A percentile compares a stretch with the other conserved stretches of the same genome.
phyloP scores from a whole-genome alignment of 2,329 filamentous ascomycete genomes.

The Penicillium oxalicum region DNA sequence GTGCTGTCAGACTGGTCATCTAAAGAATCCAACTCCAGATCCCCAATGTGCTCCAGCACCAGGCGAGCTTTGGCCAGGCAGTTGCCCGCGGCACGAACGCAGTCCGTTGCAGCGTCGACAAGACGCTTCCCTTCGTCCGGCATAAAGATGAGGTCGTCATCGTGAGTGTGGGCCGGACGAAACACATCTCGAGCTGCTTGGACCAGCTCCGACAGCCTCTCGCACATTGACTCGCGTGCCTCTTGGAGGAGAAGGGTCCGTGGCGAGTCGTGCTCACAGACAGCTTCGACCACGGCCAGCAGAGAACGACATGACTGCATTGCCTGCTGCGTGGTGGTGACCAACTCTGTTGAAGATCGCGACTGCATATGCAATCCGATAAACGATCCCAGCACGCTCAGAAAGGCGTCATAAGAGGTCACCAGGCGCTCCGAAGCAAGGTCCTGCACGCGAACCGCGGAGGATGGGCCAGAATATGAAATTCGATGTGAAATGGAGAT shows the following conservation, averaged over 20 bases:
- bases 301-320: conserved; percentile 75
- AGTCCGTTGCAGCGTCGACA: conserved; percentile 73
- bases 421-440: conserved; percentile 79
- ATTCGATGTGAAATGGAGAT: conserved; percentile 63
- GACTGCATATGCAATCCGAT: conserved; percentile 91
- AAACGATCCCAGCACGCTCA: conserved; percentile 87
- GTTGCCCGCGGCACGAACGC: conserved; percentile 83
- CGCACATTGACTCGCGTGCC: conserved; percentile 70
- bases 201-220: conserved; percentile 72
- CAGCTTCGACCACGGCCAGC: conserved; percentile 70
- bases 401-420: conserved; percentile 75
- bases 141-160: conserved; percentile 70
- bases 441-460: conserved; percentile 58
- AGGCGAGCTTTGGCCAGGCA: conserved; percentile 81
- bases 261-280: conserved; percentile 70
- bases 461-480: conserved; percentile 65
- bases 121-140: conserved; percentile 72
- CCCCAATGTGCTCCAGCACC: conserved; percentile 81
- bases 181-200: conserved; percentile 75
- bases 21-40: conserved; percentile 72
- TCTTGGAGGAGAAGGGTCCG: conserved; percentile 61
- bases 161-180: conserved; percentile 59
- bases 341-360: conserved; percentile 78
- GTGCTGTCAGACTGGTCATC: conserved; percentile 31
- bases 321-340: conserved; percentile 75